Evolutionary conservation across 2,329 filamentous ascomycete genomes (phyloP).

Genomic region (Sporothrix brunneoviolacea): DNA sequence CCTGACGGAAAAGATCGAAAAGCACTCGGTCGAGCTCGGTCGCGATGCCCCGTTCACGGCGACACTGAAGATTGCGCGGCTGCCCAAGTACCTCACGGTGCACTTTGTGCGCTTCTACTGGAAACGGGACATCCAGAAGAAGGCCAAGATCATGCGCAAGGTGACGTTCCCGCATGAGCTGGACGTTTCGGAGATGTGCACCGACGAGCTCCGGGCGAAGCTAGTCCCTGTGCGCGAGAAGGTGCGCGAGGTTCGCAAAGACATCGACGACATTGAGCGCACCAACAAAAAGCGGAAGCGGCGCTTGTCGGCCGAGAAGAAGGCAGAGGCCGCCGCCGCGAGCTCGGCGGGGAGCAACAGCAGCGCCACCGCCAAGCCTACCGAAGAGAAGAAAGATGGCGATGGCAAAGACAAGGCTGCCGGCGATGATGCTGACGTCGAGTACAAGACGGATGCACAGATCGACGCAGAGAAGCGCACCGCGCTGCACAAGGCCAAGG

Average conservation of each 20-base stretch:
- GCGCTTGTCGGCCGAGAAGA: conserved; percentile 34
- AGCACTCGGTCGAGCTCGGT: conserved; percentile 69
- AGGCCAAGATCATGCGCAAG: conserved; percentile 99
- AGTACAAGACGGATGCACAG: conserved; percentile 89
- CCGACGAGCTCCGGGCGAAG: conserved; percentile 75
- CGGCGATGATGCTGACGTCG: conserved; percentile 62
- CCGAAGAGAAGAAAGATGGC: conserved; percentile 36
- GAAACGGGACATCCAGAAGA: conserved; percentile 92
- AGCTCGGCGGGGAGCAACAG: conserved; percentile 29
- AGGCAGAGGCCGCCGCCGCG: conserved; percentile 27
- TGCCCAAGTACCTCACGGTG: conserved; percentile 92
- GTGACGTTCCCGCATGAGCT: conserved; percentile 93
- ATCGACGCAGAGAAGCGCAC: conserved; percentile 78
- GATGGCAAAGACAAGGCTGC: conserved; percentile 38
- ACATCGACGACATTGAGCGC: conserved; percentile 87
- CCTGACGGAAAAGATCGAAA: conserved; percentile 84
- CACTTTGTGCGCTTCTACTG: conserved; percentile 99
- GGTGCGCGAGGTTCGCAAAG: conserved; percentile 89
- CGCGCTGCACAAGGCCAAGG: conserved; percentile 72
- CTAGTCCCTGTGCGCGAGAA: conserved; percentile 92
- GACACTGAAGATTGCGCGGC: conserved; percentile 76
- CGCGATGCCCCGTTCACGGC: conserved; percentile 84
- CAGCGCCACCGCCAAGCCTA: conserved; percentile 31
- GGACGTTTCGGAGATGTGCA: conserved; percentile 91
- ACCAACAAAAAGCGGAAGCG: conserved; percentile 86